phyloP scores from a whole-genome alignment of 306 rosid genomes.

The Cicer pinnatifidum region DNA sequence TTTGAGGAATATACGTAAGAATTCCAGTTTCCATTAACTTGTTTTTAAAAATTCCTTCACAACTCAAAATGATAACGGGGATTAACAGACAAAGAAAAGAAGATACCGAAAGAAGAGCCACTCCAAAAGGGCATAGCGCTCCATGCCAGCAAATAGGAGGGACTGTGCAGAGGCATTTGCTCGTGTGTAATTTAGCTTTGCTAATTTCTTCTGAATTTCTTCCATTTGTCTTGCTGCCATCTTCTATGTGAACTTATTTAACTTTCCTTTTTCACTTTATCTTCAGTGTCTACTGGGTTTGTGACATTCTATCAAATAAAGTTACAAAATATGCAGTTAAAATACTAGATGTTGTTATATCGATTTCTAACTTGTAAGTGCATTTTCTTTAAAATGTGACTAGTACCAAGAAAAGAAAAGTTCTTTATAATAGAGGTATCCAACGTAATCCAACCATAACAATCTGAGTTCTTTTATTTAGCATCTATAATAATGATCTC shows the following conservation, averaged over 20 bases:
- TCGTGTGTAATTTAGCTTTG: constrained; percentile 71
- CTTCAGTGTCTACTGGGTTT: neutral
- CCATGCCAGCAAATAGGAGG: constrained; percentile 93
- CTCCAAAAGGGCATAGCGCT: constrained; percentile 90
- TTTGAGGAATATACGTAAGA: neutral
- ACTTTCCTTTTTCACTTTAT: neutral
- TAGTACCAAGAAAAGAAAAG: neutral
- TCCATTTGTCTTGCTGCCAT: constrained; percentile 97
- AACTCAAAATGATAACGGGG: constrained; percentile 2
- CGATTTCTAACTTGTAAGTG: neutral
- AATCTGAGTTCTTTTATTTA: neutral
- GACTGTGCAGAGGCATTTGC: constrained; percentile 96
- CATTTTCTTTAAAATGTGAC: neutral
- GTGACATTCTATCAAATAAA: neutral
- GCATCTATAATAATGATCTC: neutral
- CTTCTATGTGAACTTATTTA: constrained; percentile 34
- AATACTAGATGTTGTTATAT: neutral
- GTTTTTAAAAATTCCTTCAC: neutral
- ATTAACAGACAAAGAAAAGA: neutral
- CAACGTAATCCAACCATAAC: neutral
- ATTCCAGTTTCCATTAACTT: constrained; percentile 10
- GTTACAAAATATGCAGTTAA: neutral
- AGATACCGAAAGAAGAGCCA: constrained; percentile 92
- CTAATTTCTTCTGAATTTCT: constrained; percentile 77
- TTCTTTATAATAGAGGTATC: neutral